Evolutionary conservation across 2,329 filamentous ascomycete genomes (phyloP), one percentile per base, ranked within the genome.

Genomic region (Hypoxylon sp.): DNA sequence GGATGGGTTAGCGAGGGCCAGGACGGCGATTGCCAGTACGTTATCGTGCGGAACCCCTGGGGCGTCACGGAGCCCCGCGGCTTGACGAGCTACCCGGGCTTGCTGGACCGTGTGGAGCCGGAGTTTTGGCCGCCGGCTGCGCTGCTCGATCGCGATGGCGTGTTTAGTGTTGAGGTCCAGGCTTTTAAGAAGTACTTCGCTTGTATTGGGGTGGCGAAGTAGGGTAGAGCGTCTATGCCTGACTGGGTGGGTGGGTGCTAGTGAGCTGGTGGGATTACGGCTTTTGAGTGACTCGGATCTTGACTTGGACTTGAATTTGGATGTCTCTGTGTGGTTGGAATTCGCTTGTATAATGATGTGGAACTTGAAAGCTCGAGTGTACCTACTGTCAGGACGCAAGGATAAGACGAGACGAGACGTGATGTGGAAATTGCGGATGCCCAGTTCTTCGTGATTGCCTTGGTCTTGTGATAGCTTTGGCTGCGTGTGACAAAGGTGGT

Each of bases 11-110:
- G 76, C 55, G 67, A 77, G 50, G 81, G 75, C 64, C 74, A 77
- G 61, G 74, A 79, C 21, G 74, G 79, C 21, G 74, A 79, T 15
- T 75, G 75, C 68, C 79, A 81, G 70, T 83, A 82, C 75, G 76
- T 82, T 55, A 80, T 83, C 60, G 72, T 82, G 17, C 79, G 81
- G 70, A 83, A 83, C 78, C 81, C 81, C 1, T 83, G 80, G 80
- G 81, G 81, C 35, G 78, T 82, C 44, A 81, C 80, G 11, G 81
- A 83, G 78, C 79, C 80, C 13, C 73, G 77, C 27, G 81, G 80
- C 21, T 62, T 82, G 42, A 81, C 77, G 32, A 77, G 76, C 74
- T 82, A 81, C 72, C 77, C 78, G 0, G 81, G 81, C 13, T 70
- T 83, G 19, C 72, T 83, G n/a, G 75, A 78, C 58, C 75, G 76